Evolutionary conservation across 148 eudicot species (phyloP).

Genomic region (Suaeda aralocaspica): DNA sequence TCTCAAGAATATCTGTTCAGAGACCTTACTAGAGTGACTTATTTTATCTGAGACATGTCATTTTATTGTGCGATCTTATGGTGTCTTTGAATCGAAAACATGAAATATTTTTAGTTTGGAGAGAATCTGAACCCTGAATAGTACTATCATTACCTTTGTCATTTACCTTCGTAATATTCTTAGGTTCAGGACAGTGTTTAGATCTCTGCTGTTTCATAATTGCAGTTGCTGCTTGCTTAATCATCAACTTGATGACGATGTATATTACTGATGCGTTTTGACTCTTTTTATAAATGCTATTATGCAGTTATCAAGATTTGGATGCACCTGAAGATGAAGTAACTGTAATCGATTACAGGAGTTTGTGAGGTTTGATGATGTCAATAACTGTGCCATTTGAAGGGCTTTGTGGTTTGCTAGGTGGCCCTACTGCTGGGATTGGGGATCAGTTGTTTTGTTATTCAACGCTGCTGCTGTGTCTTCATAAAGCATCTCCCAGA

Average conservation of each 20-base stretch:
- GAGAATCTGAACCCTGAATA: too few species aligned
- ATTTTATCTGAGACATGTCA: neutral
- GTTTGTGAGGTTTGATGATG: slow-evolving; percentile 42
- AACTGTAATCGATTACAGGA: slow-evolving; percentile 95
- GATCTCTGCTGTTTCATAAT: neutral
- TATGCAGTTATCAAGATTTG: slow-evolving; percentile 83
- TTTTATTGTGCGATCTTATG: too few species aligned
- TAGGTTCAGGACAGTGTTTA: neutral
- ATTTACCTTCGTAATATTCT: neutral
- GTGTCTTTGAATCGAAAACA: too few species aligned
- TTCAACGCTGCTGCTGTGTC: neutral
- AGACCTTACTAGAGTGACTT: neutral
- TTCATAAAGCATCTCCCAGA: neutral
- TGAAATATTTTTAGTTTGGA: neutral
- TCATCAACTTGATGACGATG: neutral
- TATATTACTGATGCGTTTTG: neutral
- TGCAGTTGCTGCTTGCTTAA: neutral
- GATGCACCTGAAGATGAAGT: slow-evolving; percentile 99
- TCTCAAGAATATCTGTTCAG: neutral
- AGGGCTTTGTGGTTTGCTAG: neutral
- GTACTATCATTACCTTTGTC: neutral
- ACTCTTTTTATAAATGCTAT: neutral
- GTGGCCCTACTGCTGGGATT: neutral
- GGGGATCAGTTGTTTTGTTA: slow-evolving; percentile 15
- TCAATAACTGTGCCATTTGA: slow-evolving; percentile 1